Evolutionary conservation across 164 flowering plant genomes (phyloP), one percentile per base, ranked within the genome.

Genomic region (Stephania cephalantha): DNA sequence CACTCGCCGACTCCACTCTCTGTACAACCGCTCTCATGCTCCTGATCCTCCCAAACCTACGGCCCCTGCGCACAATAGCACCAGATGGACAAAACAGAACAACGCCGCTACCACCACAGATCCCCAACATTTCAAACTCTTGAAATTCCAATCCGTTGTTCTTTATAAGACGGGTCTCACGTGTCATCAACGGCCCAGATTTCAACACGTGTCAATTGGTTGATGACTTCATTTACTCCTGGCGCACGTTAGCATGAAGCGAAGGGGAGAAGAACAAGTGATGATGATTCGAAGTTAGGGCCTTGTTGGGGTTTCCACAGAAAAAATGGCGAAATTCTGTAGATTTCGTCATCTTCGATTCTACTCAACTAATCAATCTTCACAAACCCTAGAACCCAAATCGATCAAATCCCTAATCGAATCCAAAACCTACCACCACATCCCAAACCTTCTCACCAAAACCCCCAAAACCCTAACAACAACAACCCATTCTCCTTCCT

Each of bases 11-110:
- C 76, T 88, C 48, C 48, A 95, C 98, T 70, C 98, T 85, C 80
- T 95, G 98, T 74, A 95, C 94, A 0, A 95, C 81, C 53, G 95
- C 95, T 77, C 92, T 87, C 98, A 92, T 89, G 55, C 88, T 85
- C 85, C 68, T 83, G 78, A 85, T 79, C 50, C 25, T 50, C 65
- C 63, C 2, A n/a, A 29, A 25, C 8, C 71, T 10, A 65, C 69
- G 79, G 75, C 46, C 75, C 29, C 50, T 78, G 83, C 79, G 84
- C 70, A 77, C 9, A 53, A n/a, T 75, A 70, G 81, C 78, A 18
- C 68, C 30, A 67, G 22, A 5, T 0, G 48, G 71, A 35, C 5
- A 29, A 67, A 1, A 18, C 15, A 50, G 55, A 50, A 3, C 12
- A 50, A 7, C 12, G 6, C 15, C 12, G 10, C 3, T 4, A 35